Percentiles rank a stretch among this genome's conserved stretches.
Evolutionary conservation across 2,329 filamentous ascomycete species (phyloP).

Genomic region (Fusarium buharicum): DNA sequence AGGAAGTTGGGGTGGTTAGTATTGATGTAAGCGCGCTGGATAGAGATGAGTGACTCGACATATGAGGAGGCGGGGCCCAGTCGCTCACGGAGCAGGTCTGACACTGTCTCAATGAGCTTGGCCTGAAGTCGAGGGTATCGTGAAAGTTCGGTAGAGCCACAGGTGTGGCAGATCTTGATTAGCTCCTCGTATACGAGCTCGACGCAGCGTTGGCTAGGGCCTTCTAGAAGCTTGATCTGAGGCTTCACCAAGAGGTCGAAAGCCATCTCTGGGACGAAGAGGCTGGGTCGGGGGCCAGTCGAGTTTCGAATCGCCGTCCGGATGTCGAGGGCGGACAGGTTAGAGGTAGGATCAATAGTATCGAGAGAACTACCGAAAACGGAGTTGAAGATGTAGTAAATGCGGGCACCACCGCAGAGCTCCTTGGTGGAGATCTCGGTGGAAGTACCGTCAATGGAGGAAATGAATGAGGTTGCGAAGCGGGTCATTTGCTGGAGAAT

Average conservation of each 20-base stretch:
- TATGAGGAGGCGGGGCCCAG: constrained; percentile 90
- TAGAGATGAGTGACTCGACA: constrained; percentile 95
- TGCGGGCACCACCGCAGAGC: constrained; percentile 90
- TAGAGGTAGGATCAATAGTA: constrained; percentile 94
- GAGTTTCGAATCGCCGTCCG: constrained; percentile 98
- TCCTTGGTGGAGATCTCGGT: constrained; percentile 99
- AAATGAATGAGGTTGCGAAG: constrained; percentile 97
- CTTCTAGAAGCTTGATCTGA: constrained; percentile 95
- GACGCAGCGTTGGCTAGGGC: constrained; percentile 94
- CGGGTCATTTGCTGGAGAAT: constrained; percentile 98
- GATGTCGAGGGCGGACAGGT: constrained; percentile 93
- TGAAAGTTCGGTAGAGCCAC: constrained; percentile 91
- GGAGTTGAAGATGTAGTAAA: constrained; percentile 99
- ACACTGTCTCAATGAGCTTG: constrained; percentile 98
- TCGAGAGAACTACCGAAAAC: constrained; percentile 97
- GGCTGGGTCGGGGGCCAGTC: constrained; percentile 90
- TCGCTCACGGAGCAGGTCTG: constrained; percentile 90
- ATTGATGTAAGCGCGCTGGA: constrained; percentile 98
- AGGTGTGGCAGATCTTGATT: constrained; percentile 99
- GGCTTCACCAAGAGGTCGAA: constrained; percentile 98
- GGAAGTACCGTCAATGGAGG: constrained; percentile 97
- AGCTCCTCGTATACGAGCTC: constrained; percentile 98
- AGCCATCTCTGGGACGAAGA: constrained; percentile 97
- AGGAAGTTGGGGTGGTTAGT: constrained; percentile 99
- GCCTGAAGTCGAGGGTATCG: constrained; percentile 92